phyloP scores from a whole-genome alignment of 768 basidiomycete genomes.

The Chalciporus pseudorubinellus region DNA sequence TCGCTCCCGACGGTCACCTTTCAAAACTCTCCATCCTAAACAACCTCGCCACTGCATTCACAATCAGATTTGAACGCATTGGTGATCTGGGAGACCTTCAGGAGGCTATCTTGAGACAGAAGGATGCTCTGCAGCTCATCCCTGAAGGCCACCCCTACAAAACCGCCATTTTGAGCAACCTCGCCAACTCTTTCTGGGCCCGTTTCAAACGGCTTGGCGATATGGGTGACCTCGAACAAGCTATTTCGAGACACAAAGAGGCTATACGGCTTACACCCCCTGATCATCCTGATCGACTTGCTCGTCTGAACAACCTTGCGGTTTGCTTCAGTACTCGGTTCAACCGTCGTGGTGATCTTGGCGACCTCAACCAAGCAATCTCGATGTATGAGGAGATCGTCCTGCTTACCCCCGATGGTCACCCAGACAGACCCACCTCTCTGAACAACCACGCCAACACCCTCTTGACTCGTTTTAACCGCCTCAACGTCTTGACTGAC shows the following conservation, averaged over 20 bases:
- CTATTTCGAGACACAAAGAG: background rate
- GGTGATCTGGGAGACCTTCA: no score
- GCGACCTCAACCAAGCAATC: conserved; percentile 5
- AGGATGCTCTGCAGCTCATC: no score
- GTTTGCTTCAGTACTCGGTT: background rate
- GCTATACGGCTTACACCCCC: background rate
- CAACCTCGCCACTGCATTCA: no score
- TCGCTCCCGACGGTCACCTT: no score
- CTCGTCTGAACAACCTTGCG: background rate
- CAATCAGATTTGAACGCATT: no score
- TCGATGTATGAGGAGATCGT: background rate
- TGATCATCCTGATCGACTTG: background rate
- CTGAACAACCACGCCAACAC: no score
- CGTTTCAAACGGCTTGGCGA: background rate
- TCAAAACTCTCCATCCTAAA: no score
- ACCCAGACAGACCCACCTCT: no score
- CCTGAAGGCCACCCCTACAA: background rate
- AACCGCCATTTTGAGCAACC: background rate
- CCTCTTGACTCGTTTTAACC: no score
- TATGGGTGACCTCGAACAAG: background rate
- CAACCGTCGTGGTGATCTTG: background rate
- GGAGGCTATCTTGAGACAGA: no score
- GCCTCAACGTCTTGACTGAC: no score
- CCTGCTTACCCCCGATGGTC: no score
- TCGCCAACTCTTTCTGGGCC: background rate